Evolutionary conservation across 176 grass and related monocot species (phyloP).

Genomic region (Sorghum bicolor): DNA sequence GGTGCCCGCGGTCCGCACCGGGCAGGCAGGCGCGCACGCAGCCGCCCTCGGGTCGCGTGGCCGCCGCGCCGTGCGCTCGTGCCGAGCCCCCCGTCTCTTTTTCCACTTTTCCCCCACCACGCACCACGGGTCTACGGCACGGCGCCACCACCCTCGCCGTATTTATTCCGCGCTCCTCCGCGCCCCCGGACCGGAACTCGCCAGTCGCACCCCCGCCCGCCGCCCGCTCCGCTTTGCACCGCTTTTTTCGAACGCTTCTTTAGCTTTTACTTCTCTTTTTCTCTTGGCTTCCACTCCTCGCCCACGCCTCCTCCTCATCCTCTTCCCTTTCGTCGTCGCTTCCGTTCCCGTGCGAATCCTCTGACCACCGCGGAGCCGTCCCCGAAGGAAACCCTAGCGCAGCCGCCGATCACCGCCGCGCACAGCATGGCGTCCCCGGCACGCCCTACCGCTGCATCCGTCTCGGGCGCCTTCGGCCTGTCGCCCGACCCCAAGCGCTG

Average conservation of each 20-base stretch:
- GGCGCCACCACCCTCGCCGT: not conserved
- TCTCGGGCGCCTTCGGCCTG: constrained; percentile 51
- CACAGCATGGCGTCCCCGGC: constrained; percentile 43
- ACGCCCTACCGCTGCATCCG: constrained; percentile 34
- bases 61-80: not conserved
- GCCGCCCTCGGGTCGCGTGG: constrained; percentile 8
- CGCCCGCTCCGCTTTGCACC: not conserved
- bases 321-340: not conserved
- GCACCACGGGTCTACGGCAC: not conserved
- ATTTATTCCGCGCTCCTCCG: constrained; percentile 34
- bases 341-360: not conserved
- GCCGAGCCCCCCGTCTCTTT: not conserved
- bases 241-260: not conserved
- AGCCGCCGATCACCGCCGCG: not conserved
- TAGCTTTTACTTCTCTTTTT: constrained; percentile 30
- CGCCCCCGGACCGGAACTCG: not conserved
- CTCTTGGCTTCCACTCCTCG: constrained; percentile 23
- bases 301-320: not conserved
- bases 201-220: not conserved
- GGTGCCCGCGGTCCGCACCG: not conserved
- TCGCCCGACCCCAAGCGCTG: constrained; percentile 42
- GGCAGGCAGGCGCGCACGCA: too few relatives aligned
- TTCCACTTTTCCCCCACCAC: not conserved
- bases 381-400: constrained; percentile 30
- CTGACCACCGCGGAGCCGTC: not conserved